Conservation (phyloP, 2,329 filamentous ascomycete species). For the Colletotrichum costaricense region DNA sequence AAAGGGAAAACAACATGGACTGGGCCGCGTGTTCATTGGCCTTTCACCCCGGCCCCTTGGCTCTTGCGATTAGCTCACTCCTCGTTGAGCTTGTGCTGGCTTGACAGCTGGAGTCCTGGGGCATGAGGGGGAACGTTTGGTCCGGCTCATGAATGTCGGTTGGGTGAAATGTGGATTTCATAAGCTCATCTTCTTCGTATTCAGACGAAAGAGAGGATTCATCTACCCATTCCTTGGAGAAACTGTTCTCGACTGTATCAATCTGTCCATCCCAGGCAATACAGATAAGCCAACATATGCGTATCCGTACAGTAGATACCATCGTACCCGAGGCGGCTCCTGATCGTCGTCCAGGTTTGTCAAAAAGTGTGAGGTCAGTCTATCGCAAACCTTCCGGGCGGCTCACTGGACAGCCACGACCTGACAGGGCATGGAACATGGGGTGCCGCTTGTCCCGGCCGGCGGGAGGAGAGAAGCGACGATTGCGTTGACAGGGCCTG, state of each 20-base stretch:
- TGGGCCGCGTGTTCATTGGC: slow-evolving; percentile 12
- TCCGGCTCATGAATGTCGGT: background rate
- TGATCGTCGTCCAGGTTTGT: background rate
- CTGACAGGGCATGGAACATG: too few relatives aligned
- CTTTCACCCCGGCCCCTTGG: slow-evolving; percentile 5
- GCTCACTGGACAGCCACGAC: slow-evolving; percentile 5
- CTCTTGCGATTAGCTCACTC: slow-evolving; percentile 7
- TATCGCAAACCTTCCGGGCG: slow-evolving; percentile 11
- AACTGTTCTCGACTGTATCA: background rate
- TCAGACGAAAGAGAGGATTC: background rate
- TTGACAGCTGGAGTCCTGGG: slow-evolving; percentile 6
- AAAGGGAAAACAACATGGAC: background rate
- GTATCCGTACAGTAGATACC: background rate
- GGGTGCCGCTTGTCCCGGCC: background rate
- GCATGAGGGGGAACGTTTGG: slow-evolving; percentile 9
- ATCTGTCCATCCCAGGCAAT: too few relatives aligned
- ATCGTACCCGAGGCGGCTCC: background rate
- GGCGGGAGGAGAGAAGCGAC: background rate
- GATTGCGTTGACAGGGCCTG: slow-evolving; percentile 13
- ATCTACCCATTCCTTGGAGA: background rate
- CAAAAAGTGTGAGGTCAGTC: background rate
- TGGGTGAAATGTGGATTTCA: background rate
- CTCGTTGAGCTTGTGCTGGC: background rate
- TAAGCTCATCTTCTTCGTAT: background rate
- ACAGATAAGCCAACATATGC: background rate